phyloP scores from a whole-genome alignment of 164 flowering plant genomes.

The Berberis thunbergii region DNA sequence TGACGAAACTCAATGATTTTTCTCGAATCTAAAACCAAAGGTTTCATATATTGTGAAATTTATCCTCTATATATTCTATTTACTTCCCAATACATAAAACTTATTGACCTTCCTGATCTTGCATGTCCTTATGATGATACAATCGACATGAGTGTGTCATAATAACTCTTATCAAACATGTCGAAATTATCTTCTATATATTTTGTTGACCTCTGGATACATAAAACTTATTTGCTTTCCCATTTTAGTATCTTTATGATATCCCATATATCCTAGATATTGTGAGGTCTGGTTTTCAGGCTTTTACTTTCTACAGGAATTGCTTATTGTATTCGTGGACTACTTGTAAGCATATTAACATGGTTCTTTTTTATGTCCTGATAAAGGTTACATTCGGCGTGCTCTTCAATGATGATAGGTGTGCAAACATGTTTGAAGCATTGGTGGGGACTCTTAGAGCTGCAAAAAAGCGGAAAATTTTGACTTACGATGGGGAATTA shows the following conservation, averaged over 20 bases:
- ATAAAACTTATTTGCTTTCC: not conserved
- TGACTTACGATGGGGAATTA: constrained; percentile 77
- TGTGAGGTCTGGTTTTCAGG: not conserved
- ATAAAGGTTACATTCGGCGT: constrained; percentile 86
- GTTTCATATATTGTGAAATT: too few relatives aligned
- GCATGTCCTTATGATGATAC: too few relatives aligned
- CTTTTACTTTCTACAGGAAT: not conserved
- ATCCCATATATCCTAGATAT: too few relatives aligned
- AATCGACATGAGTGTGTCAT: too few relatives aligned
- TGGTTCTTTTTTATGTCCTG: not conserved
- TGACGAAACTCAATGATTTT: not conserved
- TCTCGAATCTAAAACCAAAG: too few relatives aligned
- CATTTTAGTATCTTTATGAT: not conserved
- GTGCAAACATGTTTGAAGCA: constrained; percentile 96
- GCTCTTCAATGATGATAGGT: constrained; percentile 77
- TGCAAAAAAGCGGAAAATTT: constrained; percentile 73
- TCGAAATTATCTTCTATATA: too few relatives aligned
- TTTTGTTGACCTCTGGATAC: too few relatives aligned
- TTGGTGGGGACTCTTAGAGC: constrained; percentile 94
- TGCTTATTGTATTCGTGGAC: not conserved
- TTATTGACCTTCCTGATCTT: too few relatives aligned
- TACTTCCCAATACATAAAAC: too few relatives aligned
- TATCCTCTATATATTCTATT: too few relatives aligned
- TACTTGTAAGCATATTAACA: not conserved
- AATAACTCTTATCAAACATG: too few relatives aligned